These are phyloP conservation scores for Rhododendron vialii DNA, from an alignment of 148 eudicot species.

Conservation along the genomic window DNA sequence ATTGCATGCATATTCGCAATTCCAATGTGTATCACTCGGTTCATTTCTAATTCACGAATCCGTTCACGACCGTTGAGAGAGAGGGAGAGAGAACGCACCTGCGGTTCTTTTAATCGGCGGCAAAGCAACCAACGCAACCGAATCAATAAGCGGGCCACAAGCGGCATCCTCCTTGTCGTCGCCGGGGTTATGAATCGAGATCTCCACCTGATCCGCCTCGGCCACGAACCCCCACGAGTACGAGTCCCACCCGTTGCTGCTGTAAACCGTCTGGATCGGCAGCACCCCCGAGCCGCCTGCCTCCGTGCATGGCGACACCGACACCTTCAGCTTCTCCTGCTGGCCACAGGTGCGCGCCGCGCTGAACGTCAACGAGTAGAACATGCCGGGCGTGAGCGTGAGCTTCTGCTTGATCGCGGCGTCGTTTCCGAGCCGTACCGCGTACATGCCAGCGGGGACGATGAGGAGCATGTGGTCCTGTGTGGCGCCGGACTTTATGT, in stretches of 20 bases:
- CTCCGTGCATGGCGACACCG: slow-evolving; percentile 23
- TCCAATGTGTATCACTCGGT: no score
- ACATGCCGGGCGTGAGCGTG: slow-evolving; percentile 22
- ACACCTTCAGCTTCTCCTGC: slow-evolving; percentile 34
- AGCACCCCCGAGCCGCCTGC: slow-evolving; percentile 28
- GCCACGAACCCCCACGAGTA: slow-evolving; percentile 46
- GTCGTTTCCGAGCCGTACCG: slow-evolving; percentile 41
- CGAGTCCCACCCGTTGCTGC: slow-evolving; percentile 46
- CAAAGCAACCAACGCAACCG: slow-evolving; percentile 35
- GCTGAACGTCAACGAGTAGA: slow-evolving; percentile 41
- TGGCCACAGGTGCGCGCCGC: slow-evolving; percentile 48
- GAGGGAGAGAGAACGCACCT: slow-evolving; percentile 4
- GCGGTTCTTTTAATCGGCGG: neutral
- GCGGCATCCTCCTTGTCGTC: slow-evolving; percentile 32
- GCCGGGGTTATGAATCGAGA: slow-evolving; percentile 31
- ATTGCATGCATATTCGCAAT: no score
- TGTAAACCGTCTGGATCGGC: slow-evolving; percentile 45
- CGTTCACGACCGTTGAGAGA: neutral
- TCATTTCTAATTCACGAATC: no score
- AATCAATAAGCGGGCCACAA: slow-evolving; percentile 51
- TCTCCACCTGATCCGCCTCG: slow-evolving; percentile 19
- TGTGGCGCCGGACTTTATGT: slow-evolving; percentile 43
- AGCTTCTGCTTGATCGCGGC: slow-evolving; percentile 38
- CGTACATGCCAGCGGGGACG: slow-evolving; percentile 42
- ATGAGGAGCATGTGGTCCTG: slow-evolving; percentile 53